Evolutionary conservation across 148 eudicot genomes (phyloP).

Genomic region (Limonium bicolor): DNA sequence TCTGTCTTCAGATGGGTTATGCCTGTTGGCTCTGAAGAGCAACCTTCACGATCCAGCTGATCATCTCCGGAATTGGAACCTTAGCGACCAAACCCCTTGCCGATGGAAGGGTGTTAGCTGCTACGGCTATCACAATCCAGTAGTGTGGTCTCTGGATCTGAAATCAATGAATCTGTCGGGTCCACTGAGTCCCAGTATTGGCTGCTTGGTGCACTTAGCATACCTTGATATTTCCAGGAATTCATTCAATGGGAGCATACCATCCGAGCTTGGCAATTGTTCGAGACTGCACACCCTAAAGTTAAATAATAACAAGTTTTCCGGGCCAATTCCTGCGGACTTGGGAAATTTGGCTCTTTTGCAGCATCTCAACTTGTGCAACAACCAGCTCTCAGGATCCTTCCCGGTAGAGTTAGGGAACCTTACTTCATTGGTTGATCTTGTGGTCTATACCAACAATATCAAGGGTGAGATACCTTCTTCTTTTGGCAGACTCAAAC

Average conservation of each 20-base stretch:
- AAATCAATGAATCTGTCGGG: slow-evolving; percentile 59
- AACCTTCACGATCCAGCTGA: slow-evolving; percentile 28
- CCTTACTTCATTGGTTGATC: slow-evolving; percentile 45
- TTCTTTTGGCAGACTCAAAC: slow-evolving; percentile 56
- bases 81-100: slow-evolving; percentile 62
- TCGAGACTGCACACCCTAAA: slow-evolving; percentile 29
- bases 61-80: slow-evolving; percentile 45
- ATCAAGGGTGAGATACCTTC: slow-evolving; percentile 53
- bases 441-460: slow-evolving; percentile 62
- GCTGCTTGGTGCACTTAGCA: slow-evolving; percentile 32
- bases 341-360: slow-evolving; percentile 43
- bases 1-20: slow-evolving; percentile 62
- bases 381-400: slow-evolving; percentile 60
- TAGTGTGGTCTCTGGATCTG: slow-evolving; percentile 55
- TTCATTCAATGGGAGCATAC: slow-evolving; percentile 38
- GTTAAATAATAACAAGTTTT: slow-evolving; percentile 48
- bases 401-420: slow-evolving; percentile 70
- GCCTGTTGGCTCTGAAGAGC: slow-evolving; percentile 54
- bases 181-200: slow-evolving; percentile 50
- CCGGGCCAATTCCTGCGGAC: slow-evolving; percentile 60
- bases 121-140: slow-evolving; percentile 15
- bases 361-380: slow-evolving; percentile 60
- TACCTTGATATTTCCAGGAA: slow-evolving; percentile 45
- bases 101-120: slow-evolving; percentile 76
- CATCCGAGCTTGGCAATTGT: slow-evolving; percentile 57